A percentile compares a stretch with the other conserved stretches of the same genome.
phyloP scores from a whole-genome alignment of 2,329 filamentous ascomycete genomes.

The Trichoderma semiorbis region DNA sequence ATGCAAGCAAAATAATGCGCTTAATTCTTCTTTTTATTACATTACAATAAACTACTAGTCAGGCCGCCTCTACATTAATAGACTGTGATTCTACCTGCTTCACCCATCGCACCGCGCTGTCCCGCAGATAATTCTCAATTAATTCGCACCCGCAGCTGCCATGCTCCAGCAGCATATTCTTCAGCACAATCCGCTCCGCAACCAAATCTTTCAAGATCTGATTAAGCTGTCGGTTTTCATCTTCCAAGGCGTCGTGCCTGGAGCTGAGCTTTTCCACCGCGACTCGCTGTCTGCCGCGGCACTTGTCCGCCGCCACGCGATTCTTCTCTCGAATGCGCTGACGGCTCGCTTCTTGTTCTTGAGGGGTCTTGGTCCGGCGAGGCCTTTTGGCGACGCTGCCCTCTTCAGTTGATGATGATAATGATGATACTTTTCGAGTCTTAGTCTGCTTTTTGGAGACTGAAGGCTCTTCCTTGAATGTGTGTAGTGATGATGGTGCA shows the following conservation, averaged over 20 bases:
- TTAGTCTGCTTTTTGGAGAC: constrained; percentile 2
- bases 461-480: background rate
- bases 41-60: background rate
- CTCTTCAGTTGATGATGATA: background rate
- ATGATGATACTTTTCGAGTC: background rate
- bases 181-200: constrained; percentile 11
- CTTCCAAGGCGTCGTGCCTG: constrained; percentile 5
- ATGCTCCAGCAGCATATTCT: constrained; percentile 18
- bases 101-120: constrained; percentile 14
- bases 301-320: constrained; percentile 16
- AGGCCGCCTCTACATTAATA: constrained; percentile 14
- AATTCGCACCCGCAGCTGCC: constrained; percentile 10
- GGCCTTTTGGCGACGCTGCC: background rate
- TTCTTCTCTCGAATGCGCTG: constrained; percentile 17
- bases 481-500: background rate
- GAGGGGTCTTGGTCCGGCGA: background rate
- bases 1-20: background rate
- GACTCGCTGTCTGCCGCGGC: constrained; percentile 15
- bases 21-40: background rate
- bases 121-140: constrained; percentile 14
- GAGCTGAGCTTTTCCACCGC: constrained; percentile 6
- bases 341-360: constrained; percentile 3
- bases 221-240: background rate
- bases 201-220: constrained; percentile 8
- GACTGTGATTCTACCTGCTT: constrained; percentile 10